Percentiles rank a stretch among this genome's conserved stretches.
Conservation (phyloP, 163 green algal genomes). For the Coccomyxa subellipsoidea region DNA sequence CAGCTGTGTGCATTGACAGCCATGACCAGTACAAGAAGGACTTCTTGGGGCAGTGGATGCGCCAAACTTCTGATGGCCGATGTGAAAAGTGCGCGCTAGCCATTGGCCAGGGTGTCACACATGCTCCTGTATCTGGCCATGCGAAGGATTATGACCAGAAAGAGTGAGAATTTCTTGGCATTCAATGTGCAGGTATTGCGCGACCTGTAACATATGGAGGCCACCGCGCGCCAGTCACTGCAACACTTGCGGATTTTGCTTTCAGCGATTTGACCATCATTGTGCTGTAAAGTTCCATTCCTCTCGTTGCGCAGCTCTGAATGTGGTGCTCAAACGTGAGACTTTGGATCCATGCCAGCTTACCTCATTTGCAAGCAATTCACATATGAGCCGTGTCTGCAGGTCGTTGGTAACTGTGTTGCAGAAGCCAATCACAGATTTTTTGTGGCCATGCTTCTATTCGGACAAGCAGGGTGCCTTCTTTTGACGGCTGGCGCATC, state of each 20-base stretch:
- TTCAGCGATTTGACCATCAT: slow-evolving; percentile 52
- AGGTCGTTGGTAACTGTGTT: slow-evolving; percentile 9
- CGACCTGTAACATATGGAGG: slow-evolving; percentile 60
- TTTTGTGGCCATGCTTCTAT: slow-evolving; percentile 2
- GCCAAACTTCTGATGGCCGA: not conserved
- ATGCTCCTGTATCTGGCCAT: not conserved
- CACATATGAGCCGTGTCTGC: not conserved
- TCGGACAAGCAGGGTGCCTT: slow-evolving; percentile 20
- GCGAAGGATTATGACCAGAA: not conserved
- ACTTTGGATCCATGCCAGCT: no score
- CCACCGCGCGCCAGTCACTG: slow-evolving; percentile 52
- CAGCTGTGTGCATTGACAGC: slow-evolving; percentile 28
- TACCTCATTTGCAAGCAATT: no score
- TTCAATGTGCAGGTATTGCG: slow-evolving; percentile 41
- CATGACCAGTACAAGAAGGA: slow-evolving; percentile 26
- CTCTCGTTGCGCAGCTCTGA: no score
- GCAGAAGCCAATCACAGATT: not conserved
- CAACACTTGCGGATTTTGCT: slow-evolving; percentile 52
- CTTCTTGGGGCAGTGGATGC: slow-evolving; percentile 40
- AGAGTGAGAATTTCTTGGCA: no score
- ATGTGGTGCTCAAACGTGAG: no score
- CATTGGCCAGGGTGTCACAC: not conserved
- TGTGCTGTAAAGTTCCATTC: not conserved
- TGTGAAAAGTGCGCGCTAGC: not conserved
- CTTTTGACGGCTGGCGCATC: slow-evolving; percentile 26